A percentile compares a stretch with the other conserved stretches of the same genome.
These are phyloP conservation scores for Ophiostoma angusticollis DNA, from an alignment of 2,329 filamentous ascomycete species.

Conservation along the genomic window DNA sequence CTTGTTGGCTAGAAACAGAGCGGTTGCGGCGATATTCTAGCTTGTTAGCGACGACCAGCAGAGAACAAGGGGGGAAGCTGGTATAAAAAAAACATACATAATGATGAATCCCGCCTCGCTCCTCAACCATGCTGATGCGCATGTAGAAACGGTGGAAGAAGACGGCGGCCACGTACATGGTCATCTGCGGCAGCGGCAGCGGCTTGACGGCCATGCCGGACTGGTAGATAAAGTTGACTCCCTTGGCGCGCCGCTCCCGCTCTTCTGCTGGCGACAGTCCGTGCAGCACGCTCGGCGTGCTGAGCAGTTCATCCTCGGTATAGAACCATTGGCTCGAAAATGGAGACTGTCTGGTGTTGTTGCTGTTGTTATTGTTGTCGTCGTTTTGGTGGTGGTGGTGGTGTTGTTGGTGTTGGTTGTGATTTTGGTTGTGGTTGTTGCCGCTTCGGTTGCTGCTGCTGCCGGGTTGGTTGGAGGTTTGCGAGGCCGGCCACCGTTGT, in stretches of 20 bases:
- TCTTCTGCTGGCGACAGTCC: slow-evolving; percentile 69
- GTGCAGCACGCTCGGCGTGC: slow-evolving; percentile 73
- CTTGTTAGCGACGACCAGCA: background rate
- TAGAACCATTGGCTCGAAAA: slow-evolving; percentile 70
- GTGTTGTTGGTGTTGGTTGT: background rate
- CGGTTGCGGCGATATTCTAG: slow-evolving; percentile 73
- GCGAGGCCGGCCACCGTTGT: background rate
- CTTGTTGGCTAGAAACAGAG: slow-evolving; percentile 90
- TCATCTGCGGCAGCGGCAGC: slow-evolving; percentile 62
- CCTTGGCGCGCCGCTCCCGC: slow-evolving; percentile 69
- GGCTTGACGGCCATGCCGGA: slow-evolving; percentile 77
- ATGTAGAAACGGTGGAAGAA: slow-evolving; percentile 97
- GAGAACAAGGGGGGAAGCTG: background rate
- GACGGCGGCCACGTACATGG: slow-evolving; percentile 79
- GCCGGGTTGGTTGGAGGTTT: no score
- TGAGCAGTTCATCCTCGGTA: slow-evolving; percentile 65
- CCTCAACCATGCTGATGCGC: slow-evolving; percentile 67
- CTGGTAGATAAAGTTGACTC: slow-evolving; percentile 92
- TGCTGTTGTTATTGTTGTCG: background rate
- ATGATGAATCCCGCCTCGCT: slow-evolving; percentile 70
- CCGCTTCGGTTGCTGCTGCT: background rate
- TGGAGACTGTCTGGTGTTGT: slow-evolving; percentile 8
- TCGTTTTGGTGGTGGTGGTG: background rate
- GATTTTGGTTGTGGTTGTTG: no score
- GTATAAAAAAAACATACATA: slow-evolving; percentile 50